Evolutionary conservation across 2,329 filamentous ascomycete genomes (phyloP).

Genomic region (Helotiales sp.): DNA sequence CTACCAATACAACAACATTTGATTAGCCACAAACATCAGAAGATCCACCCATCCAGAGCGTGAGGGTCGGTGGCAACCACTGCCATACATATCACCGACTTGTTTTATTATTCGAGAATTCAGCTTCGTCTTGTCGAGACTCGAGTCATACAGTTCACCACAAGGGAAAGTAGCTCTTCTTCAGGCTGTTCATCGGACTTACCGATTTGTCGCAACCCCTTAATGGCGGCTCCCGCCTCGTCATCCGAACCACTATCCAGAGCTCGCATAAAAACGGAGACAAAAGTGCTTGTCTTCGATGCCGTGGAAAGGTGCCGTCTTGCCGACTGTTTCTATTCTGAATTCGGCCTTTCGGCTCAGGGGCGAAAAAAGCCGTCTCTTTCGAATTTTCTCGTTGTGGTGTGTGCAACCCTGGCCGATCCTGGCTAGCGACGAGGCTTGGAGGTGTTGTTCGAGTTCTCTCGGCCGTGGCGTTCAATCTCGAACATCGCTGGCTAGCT

Average conservation of each 20-base stretch:
- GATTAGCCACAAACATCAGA: not conserved
- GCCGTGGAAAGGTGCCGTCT: not conserved
- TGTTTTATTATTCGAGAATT: too few relatives aligned
- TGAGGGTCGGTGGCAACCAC: not conserved
- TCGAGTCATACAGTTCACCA: too few relatives aligned
- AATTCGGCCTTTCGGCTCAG: not conserved
- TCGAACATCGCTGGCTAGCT: not conserved
- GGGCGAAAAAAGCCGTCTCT: not conserved
- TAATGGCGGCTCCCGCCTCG: not conserved
- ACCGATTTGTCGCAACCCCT: not conserved
- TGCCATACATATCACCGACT: too few relatives aligned
- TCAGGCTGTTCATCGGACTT: not conserved
- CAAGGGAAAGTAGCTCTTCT: not conserved
- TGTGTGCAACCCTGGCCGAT: not conserved
- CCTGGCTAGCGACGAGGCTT: not conserved
- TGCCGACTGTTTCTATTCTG: not conserved
- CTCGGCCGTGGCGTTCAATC: not conserved
- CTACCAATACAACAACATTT: not conserved
- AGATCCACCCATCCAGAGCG: not conserved
- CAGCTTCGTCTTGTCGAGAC: not conserved
- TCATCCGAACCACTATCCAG: not conserved
- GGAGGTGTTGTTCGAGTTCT: not conserved
- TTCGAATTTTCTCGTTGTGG: slow-evolving; percentile 1
- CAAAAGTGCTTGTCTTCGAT: not conserved
- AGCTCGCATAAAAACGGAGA: not conserved